Evolutionary conservation across 1,139 yeast genomes (phyloP), one percentile per base, ranked within the genome.

Genomic region (Suhomyces yuchorum): DNA sequence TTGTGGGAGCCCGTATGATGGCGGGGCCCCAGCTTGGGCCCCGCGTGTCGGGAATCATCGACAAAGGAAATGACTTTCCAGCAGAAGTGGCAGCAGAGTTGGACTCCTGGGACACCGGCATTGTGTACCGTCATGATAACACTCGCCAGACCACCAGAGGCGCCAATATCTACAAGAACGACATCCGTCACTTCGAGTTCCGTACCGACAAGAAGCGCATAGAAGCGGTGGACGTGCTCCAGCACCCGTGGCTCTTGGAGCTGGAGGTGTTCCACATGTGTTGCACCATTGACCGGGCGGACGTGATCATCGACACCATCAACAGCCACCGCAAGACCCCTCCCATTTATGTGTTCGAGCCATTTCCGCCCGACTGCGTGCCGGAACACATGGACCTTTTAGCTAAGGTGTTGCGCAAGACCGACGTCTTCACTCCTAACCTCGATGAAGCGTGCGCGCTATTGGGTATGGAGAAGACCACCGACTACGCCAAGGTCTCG

Each of bases 61-160:
- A 92, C 61, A 76, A 80, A 49, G 98, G 98, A 0, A 56, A 63
- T 2, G 97, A 91, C 61, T 89, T 90, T 59, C 96, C 97, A 0
- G 43, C 38, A 0, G 59, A 58, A 0, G 70, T 85, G 0, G 70
- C 73, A 42, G 47, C 63, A 0, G 78, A 78, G 49, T 60, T 92
- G 9, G 62, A 71, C 1, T 55, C 70, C 0, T 90, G 96, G 96
- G 65, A 73, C 0, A 74, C 90, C 0, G 87, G 86, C 0, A 72
- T 78, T 0, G 61, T 82, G 0, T 80, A 80, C 56, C 68, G 97
- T 40, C 59, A 66, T 3, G 82, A 84, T 51, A 47, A 56, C 0
- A 48, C 65, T 1, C 69, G 97, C 38, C 59, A 72, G 47, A 90
- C 97, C 4, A 86, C 97, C 0, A 68, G 96, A 44, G 97, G 97